Percentiles rank a stretch among this genome's conserved stretches.
Conservation (phyloP, 139 green algal genomes). For the Edaphochlamys debaryana region DNA sequence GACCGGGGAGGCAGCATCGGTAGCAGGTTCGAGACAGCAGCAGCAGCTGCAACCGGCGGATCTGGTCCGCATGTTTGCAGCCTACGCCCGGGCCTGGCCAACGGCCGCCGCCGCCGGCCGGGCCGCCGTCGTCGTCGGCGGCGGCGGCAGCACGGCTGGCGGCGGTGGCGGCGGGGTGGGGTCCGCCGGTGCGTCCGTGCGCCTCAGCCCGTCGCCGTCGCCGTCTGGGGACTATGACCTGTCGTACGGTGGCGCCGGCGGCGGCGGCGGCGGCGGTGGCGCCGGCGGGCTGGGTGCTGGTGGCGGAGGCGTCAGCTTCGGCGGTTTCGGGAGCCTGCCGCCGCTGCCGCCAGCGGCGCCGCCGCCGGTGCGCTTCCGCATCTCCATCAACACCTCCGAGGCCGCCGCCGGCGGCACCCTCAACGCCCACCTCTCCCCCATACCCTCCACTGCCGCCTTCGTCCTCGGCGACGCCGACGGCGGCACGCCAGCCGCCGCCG, state of each 20-base stretch:
- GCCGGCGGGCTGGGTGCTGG: not conserved
- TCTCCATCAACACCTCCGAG: not conserved
- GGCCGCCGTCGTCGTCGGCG: not conserved
- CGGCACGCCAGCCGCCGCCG: too few species aligned
- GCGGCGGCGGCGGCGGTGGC: too few species aligned
- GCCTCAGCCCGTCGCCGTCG: not conserved
- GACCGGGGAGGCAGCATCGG: not conserved
- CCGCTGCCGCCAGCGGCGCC: not conserved
- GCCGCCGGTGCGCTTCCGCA: not conserved
- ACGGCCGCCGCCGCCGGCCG: not conserved
- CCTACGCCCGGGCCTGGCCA: slow-evolving; percentile 6
- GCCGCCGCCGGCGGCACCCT: not conserved
- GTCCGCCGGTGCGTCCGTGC: not conserved
- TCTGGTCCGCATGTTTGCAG: slow-evolving; percentile 34
- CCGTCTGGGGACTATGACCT: not conserved
- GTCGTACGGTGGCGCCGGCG: not conserved
- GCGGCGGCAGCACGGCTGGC: not conserved
- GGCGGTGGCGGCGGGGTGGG: not conserved
- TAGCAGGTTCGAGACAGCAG: too few species aligned
- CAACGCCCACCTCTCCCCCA: not conserved
- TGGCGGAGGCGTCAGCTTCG: not conserved
- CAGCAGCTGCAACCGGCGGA: not conserved
- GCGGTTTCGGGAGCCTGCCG: not conserved
- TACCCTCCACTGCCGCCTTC: not conserved
- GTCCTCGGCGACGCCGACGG: too few species aligned